Conservation (phyloP, 176 grass and related monocot genomes). For the Hordeum marinum region DNA sequence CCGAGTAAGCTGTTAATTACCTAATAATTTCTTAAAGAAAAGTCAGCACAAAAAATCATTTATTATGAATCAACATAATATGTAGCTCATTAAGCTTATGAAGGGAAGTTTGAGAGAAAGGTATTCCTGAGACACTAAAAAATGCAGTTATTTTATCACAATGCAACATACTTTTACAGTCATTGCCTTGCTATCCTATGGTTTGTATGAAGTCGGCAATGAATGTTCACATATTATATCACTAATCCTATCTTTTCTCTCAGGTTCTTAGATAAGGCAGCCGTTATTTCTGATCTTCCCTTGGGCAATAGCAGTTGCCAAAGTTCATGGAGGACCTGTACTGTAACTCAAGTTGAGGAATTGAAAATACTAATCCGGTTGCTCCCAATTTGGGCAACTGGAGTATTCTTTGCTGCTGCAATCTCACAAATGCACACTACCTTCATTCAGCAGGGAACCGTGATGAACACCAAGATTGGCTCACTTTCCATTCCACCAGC, state of each 20-base stretch:
- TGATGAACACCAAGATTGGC: conserved; percentile 62
- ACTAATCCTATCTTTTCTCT: conserved; percentile 1
- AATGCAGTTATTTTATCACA: not conserved
- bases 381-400: conserved; percentile 74
- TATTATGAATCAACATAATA: not conserved
- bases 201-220: not conserved
- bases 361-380: conserved; percentile 76
- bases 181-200: not conserved
- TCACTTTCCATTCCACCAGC: conserved; percentile 61
- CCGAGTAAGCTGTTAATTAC: not conserved
- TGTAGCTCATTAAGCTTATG: conserved; percentile 9
- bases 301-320: conserved; percentile 8
- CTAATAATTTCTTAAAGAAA: not conserved
- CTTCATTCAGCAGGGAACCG: conserved; percentile 81
- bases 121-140: not conserved
- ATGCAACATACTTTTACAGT: not conserved
- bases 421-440: conserved; percentile 79
- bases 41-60: not conserved
- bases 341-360: conserved; percentile 73
- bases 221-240: not conserved
- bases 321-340: conserved; percentile 51
- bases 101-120: not conserved
- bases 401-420: conserved; percentile 47
- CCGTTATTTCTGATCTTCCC: conserved; percentile 49
- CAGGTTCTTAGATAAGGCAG: conserved; percentile 84